Conservation (phyloP, 495 filamentous ascomycete genomes). For the Neurospora sp. region DNA sequence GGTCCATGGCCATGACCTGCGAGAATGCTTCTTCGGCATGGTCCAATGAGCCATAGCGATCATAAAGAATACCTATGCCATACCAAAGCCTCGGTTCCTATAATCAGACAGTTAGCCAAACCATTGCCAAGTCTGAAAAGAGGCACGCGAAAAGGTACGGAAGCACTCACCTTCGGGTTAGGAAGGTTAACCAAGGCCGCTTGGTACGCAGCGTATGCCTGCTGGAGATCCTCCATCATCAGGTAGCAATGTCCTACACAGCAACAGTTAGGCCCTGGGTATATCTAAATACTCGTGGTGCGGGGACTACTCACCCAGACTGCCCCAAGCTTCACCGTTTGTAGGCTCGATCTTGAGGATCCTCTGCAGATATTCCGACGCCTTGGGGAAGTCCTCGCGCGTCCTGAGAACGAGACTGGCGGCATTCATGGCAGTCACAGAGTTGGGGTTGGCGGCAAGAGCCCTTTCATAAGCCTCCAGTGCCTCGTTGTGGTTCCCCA, state of each 20-base stretch:
- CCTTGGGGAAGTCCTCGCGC: slow-evolving; percentile 87
- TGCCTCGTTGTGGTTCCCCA: slow-evolving; percentile 82
- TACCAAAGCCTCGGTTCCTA: slow-evolving; percentile 99
- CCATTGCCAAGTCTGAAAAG: neutral
- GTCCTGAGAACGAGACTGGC: slow-evolving; percentile 85
- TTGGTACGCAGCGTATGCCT: slow-evolving; percentile 97
- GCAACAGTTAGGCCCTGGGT: neutral
- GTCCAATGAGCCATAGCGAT: slow-evolving; percentile 92
- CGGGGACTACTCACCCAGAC: slow-evolving; percentile 54
- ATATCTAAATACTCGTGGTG: neutral
- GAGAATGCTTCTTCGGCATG: slow-evolving; percentile 98
- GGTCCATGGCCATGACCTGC: slow-evolving; percentile 98
- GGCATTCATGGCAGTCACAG: slow-evolving; percentile 86
- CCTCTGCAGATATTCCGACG: slow-evolving; percentile 83
- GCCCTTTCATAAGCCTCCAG: slow-evolving; percentile 83
- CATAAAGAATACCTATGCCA: slow-evolving; percentile 95
- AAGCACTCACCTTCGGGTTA: slow-evolving; percentile 72
- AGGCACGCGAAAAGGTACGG: neutral
- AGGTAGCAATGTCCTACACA: slow-evolving; percentile 81
- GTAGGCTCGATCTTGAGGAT: slow-evolving; percentile 81
- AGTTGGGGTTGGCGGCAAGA: slow-evolving; percentile 77
- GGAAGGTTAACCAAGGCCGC: slow-evolving; percentile 86
- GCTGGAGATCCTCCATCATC: slow-evolving; percentile 98
- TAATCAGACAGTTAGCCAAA: slow-evolving; percentile 1
- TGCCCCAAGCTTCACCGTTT: slow-evolving; percentile 96